These are phyloP conservation scores for Cordyceps cateniannulata DNA, from an alignment of 2,329 filamentous ascomycete genomes.

Conservation along the genomic window DNA sequence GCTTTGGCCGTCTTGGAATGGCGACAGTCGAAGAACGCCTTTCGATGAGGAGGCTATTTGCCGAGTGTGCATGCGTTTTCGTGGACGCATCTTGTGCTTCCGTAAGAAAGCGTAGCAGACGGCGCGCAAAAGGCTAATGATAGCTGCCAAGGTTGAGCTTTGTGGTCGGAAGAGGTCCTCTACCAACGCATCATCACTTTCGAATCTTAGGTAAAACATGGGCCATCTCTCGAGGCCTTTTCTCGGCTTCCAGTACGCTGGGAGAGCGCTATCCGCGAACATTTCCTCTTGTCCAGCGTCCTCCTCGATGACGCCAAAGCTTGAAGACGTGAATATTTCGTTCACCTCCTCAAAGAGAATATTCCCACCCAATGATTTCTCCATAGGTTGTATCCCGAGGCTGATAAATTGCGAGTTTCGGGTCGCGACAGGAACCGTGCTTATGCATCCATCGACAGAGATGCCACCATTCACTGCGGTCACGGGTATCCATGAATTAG, in stretches of 20 bases:
- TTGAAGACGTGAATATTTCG: constrained; percentile 65
- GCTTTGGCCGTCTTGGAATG: background rate
- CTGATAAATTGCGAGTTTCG: constrained; percentile 76
- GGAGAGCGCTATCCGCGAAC: constrained; percentile 2
- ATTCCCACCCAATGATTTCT: constrained; percentile 49
- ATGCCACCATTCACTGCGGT: constrained; percentile 58
- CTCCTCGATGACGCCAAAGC: constrained; percentile 61
- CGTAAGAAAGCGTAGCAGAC: constrained; percentile 70
- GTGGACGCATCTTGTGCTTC: constrained; percentile 62
- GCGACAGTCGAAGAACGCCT: background rate
- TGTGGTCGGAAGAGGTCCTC: constrained; percentile 16
- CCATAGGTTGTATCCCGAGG: constrained; percentile 63
- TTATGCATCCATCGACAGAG: constrained; percentile 65
- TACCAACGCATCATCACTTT: constrained; percentile 30
- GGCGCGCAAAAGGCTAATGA: constrained; percentile 56
- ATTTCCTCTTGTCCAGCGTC: constrained; percentile 29
- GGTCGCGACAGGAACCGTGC: constrained; percentile 60
- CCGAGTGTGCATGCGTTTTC: constrained; percentile 19
- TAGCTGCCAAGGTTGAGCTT: constrained; percentile 36
- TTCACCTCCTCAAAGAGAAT: constrained; percentile 75
- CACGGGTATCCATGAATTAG: constrained; percentile 60
- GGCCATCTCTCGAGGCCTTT: constrained; percentile 78
- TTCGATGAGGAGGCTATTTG: background rate
- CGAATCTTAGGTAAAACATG: constrained; percentile 77
- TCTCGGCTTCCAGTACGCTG: constrained; percentile 32